phyloP scores from a whole-genome alignment of 768 basidiomycete genomes.

The Melanogaster broomeanus region DNA sequence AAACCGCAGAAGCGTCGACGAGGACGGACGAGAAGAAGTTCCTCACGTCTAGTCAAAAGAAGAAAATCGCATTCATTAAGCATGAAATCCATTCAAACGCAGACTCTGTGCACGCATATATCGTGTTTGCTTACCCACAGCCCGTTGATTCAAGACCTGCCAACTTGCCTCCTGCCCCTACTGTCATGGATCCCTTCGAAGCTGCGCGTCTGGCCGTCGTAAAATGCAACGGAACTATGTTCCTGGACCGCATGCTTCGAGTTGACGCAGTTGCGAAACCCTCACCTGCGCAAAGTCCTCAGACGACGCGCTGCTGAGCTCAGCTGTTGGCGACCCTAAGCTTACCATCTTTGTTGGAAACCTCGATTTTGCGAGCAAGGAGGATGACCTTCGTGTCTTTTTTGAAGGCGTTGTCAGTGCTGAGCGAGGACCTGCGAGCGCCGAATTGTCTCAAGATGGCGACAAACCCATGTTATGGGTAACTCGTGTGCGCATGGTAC shows the following conservation, averaged over 20 bases:
- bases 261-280: slow-evolving; percentile 64
- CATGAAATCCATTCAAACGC: slow-evolving; percentile 83
- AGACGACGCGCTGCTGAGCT: slow-evolving; percentile 23
- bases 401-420: slow-evolving; percentile 76
- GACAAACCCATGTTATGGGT: slow-evolving; percentile 63
- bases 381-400: slow-evolving; percentile 85
- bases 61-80: slow-evolving; percentile 92
- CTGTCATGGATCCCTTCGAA: slow-evolving; percentile 65
- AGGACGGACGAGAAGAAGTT: slow-evolving; percentile 60
- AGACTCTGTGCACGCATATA: slow-evolving; percentile 81
- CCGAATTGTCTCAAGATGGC: slow-evolving; percentile 26
- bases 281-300: slow-evolving; percentile 21
- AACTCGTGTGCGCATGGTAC: slow-evolving; percentile 80
- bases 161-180: slow-evolving; percentile 53
- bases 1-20: slow-evolving; percentile 42
- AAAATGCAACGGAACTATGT: slow-evolving; percentile 66
- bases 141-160: slow-evolving; percentile 41
- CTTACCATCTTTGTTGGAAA: slow-evolving; percentile 89
- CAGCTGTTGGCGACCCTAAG: slow-evolving; percentile 63
- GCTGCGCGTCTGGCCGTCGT: slow-evolving; percentile 63
- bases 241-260: slow-evolving; percentile 77
- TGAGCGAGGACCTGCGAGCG: slow-evolving; percentile 64
- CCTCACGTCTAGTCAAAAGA: slow-evolving; percentile 84
- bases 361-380: slow-evolving; percentile 88
- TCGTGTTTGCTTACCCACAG: slow-evolving; percentile 80